phyloP scores from a whole-genome alignment of 2,329 filamentous ascomycete genomes.

The Pseudogymnoascus sp. region DNA sequence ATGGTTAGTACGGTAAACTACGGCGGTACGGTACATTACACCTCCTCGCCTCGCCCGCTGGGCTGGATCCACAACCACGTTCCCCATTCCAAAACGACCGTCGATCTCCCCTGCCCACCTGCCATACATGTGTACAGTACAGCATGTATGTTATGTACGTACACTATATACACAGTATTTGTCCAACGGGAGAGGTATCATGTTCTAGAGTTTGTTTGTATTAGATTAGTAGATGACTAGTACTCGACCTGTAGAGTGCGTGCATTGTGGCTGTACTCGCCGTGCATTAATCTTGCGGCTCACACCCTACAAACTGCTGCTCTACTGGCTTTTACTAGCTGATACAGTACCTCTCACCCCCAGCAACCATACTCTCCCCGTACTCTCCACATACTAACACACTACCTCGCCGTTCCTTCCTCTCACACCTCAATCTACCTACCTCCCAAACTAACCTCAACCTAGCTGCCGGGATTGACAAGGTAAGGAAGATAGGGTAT shows the following conservation, averaged over 20 bases:
- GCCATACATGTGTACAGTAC: not conserved
- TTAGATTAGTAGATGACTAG: not conserved
- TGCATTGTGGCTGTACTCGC: not conserved
- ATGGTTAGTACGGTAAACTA: not conserved
- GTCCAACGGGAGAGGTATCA: not conserved
- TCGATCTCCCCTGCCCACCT: not conserved
- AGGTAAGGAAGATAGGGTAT: not conserved
- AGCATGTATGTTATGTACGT: too few species aligned
- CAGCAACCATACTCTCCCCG: not conserved
- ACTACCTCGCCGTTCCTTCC: not conserved
- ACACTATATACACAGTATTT: too few species aligned
- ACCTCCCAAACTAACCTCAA: not conserved
- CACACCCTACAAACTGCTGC: too few species aligned
- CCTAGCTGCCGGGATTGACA: slow-evolving; percentile 1
- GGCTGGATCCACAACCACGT: not conserved
- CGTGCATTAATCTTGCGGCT: not conserved
- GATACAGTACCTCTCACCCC: not conserved
- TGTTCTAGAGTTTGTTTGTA: not conserved
- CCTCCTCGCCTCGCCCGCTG: not conserved
- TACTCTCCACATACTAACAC: too few species aligned
- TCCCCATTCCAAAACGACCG: not conserved
- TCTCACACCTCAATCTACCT: not conserved
- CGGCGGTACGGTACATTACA: too few species aligned
- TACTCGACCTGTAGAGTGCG: not conserved
- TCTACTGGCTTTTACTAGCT: not conserved